Evolutionary conservation across 176 grass and related monocot genomes (phyloP).

Genomic region (Dendrocalamus sinicus): DNA sequence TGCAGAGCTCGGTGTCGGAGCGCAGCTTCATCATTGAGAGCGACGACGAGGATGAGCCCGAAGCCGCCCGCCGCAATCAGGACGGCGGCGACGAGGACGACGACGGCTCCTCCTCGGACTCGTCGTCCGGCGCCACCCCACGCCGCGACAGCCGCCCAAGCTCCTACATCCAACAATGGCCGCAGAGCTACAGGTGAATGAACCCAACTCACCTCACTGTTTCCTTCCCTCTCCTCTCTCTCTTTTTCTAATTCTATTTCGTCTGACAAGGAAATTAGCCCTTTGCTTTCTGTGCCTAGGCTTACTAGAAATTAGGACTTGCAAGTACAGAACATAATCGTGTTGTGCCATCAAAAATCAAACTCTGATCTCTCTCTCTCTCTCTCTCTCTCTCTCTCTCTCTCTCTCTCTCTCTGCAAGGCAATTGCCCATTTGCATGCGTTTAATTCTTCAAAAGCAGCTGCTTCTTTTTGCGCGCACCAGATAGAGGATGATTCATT

Average conservation of each 20-base stretch:
- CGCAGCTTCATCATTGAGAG: conserved; percentile 73
- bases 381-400: neutral
- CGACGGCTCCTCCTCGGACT: conserved; percentile 11
- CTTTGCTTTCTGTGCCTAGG: neutral
- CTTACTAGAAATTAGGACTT: neutral
- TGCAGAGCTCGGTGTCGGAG: conserved; percentile 73
- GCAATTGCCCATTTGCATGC: neutral
- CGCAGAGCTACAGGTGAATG: conserved; percentile 93
- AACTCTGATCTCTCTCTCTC: neutral
- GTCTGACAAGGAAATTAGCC: neutral
- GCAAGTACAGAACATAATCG: neutral
- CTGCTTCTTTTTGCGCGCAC: too few species aligned
- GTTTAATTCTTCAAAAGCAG: neutral
- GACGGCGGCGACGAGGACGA: conserved; percentile 50
- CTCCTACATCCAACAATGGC: conserved; percentile 87
- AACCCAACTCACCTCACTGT: neutral
- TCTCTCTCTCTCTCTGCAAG: neutral
- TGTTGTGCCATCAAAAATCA: neutral
- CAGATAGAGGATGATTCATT: too few species aligned
- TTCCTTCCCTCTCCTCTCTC: neutral
- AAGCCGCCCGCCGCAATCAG: conserved; percentile 59
- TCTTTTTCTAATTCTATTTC: neutral
- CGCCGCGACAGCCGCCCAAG: conserved; percentile 54
- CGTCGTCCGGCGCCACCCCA: conserved; percentile 49
- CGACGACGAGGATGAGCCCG: conserved; percentile 70